Evolutionary conservation across 495 filamentous ascomycete genomes (phyloP).

Genomic region (Xylaria scruposa): DNA sequence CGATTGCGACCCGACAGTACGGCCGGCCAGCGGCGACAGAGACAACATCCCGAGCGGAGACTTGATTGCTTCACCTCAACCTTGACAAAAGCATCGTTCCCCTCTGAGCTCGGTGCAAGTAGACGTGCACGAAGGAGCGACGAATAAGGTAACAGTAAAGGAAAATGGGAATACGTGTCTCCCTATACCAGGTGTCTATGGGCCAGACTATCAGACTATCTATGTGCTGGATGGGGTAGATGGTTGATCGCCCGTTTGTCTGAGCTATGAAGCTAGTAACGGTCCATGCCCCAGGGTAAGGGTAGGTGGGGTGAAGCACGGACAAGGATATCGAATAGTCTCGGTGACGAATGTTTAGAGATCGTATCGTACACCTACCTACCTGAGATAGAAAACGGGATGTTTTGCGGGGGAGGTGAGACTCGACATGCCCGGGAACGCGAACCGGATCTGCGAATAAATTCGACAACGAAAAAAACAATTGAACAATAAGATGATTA

Average conservation of each 20-base stretch:
- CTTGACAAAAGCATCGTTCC: slow-evolving; percentile 37
- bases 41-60: slow-evolving; percentile 36
- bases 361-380: not conserved
- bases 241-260: not conserved
- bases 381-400: not conserved
- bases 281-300: not conserved
- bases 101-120: not conserved
- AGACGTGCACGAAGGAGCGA: not conserved
- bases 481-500: not conserved
- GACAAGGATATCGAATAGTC: slow-evolving; percentile 4
- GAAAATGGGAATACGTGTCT: slow-evolving; percentile 12
- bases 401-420: slow-evolving; percentile 12
- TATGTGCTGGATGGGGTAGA: slow-evolving; percentile 17
- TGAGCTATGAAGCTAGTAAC: slow-evolving; percentile 8
- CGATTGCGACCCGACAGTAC: slow-evolving; percentile 7
- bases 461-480: slow-evolving; percentile 5
- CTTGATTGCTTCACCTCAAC: slow-evolving; percentile 37
- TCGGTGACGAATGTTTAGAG: not conserved
- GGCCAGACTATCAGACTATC: not conserved
- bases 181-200: not conserved
- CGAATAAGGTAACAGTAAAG: not conserved
- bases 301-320: slow-evolving; percentile 17
- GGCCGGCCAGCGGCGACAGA: slow-evolving; percentile 32
- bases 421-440: slow-evolving; percentile 3
- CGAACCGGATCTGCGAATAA: slow-evolving; percentile 17